Conservation (phyloP, 1,284 basidiomycete species). For the Cryptococcus sp. region DNA sequence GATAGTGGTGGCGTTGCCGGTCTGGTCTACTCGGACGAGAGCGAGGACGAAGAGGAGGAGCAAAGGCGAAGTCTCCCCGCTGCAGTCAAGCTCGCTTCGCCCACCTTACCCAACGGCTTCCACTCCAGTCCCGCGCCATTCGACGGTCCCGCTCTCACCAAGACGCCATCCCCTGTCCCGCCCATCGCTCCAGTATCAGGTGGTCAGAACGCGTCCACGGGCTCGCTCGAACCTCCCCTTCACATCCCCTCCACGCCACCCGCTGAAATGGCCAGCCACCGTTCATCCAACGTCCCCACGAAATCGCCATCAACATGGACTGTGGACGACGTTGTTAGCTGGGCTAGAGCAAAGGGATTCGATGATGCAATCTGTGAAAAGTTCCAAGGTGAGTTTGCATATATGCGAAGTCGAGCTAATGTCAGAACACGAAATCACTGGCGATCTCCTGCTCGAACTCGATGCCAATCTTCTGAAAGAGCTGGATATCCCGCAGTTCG, state of each 20-base stretch:
- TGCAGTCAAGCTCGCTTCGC: not conserved
- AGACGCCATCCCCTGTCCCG: constrained; percentile 7
- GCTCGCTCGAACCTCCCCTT: constrained; percentile 26
- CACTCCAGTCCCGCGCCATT: constrained; percentile 3
- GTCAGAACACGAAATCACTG: constrained; percentile 94
- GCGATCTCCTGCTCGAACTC: constrained; percentile 92
- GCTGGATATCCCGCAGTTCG: constrained; percentile 91
- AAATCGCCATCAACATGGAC: constrained; percentile 60
- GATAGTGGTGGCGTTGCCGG: constrained; percentile 43
- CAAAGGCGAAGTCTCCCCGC: constrained; percentile 4
- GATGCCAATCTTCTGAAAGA: constrained; percentile 93
- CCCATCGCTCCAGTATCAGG: constrained; percentile 6
- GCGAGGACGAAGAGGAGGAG: constrained; percentile 51
- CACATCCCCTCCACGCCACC: constrained; percentile 30
- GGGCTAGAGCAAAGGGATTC: constrained; percentile 82
- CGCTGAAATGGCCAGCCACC: constrained; percentile 15
- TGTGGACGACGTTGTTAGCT: constrained; percentile 86
- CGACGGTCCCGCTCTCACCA: constrained; percentile 3
- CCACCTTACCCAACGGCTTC: constrained; percentile 22
- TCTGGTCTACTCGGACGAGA: constrained; percentile 53
- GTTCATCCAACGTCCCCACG: constrained; percentile 7
- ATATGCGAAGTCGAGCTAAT: constrained; percentile 9
- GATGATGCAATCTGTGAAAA: constrained; percentile 79
- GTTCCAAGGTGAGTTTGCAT: constrained; percentile 69
- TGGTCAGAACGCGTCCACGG: constrained; percentile 1